Evolutionary conservation across 2,329 filamentous ascomycete genomes (phyloP), one percentile per base, ranked within the genome.

Genomic region (Aspergillus costaricaensis): DNA sequence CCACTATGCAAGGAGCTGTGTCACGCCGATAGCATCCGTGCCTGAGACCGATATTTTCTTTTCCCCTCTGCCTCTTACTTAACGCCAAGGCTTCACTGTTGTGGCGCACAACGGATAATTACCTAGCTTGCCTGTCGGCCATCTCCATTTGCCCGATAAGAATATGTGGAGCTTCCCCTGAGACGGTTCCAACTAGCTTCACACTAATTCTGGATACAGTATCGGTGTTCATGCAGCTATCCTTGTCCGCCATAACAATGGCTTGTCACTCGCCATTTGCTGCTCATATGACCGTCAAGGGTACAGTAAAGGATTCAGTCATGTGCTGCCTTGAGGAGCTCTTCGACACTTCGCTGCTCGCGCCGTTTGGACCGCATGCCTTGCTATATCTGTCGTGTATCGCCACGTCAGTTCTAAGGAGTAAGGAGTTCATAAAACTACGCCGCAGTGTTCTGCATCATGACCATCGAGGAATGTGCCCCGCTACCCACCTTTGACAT

Each of bases 401-500:
- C 9, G 12, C 19, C 41, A 21, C 19, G 19, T 44, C 41, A 14
- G 7, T 14, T 12, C 12, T n/a, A 44, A 36, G 12, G 4, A 36
- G 32, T 6, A 36, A 36, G 32, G 41, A 44, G 10, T 2, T 23
- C 19, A 7, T 21, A 4, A 44, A 23, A 14, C 41, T 14, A 44
- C 9, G 12, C 6, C 6, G 41, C 41, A 19, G 41, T 44, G 15
- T 27, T 23, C 44, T 25, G 14, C 38, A 55, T 6, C n/a, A 55
- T 55, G 53, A n/a, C 5, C 9, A 17, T 41, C 39, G 25, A 39
- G 12, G 32, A 52, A 32, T 19, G 21, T 21, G n/a, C 38, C n/a
- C 38, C 32, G 7, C 25, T 55, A 14, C 53, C 53, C 15, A 32
- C 41, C 15, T 55, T 55, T 25, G 53, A 55, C 25, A n/a, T 55